Percentiles rank a stretch among this genome's conserved stretches.
phyloP scores from a whole-genome alignment of 305 asterid species.

The Ruellia speciosa region DNA sequence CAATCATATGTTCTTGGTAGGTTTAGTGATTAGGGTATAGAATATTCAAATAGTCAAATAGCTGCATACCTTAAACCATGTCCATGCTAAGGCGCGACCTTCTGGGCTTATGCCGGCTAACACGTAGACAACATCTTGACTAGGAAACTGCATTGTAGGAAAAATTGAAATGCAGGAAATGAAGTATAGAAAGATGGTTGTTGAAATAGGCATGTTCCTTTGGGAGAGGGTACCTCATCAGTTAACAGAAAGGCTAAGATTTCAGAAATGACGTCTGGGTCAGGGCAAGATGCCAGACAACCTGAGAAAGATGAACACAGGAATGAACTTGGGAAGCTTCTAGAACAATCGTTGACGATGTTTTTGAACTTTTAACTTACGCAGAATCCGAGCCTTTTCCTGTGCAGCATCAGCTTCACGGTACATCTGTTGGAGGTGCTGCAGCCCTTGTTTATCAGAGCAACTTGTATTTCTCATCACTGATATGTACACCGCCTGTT shows the following conservation, averaged over 20 bases:
- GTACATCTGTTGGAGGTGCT: constrained; percentile 25
- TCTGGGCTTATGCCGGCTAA: constrained; percentile 33
- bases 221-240: constrained; percentile 27
- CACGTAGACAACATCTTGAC: constrained; percentile 27
- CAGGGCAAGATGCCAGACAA: constrained; percentile 29
- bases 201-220: not conserved
- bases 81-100: constrained; percentile 34
- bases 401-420: constrained; percentile 30
- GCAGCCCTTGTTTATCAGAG: constrained; percentile 23
- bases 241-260: constrained; percentile 23
- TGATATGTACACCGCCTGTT: constrained; percentile 37
- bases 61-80: constrained; percentile 30
- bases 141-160: constrained; percentile 22
- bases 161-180: not conserved
- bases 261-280: constrained; percentile 26
- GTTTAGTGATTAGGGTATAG: not conserved
- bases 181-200: not conserved
- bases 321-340: constrained; percentile 5
- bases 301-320: constrained; percentile 20
- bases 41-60: not conserved
- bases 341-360: not conserved
- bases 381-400: constrained; percentile 33
- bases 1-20: not conserved
- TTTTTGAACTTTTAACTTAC: constrained; percentile 20
- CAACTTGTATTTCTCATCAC: constrained; percentile 29